phyloP scores from a whole-genome alignment of 2,329 filamentous ascomycete species.

The Cordyceps tenuipes region DNA sequence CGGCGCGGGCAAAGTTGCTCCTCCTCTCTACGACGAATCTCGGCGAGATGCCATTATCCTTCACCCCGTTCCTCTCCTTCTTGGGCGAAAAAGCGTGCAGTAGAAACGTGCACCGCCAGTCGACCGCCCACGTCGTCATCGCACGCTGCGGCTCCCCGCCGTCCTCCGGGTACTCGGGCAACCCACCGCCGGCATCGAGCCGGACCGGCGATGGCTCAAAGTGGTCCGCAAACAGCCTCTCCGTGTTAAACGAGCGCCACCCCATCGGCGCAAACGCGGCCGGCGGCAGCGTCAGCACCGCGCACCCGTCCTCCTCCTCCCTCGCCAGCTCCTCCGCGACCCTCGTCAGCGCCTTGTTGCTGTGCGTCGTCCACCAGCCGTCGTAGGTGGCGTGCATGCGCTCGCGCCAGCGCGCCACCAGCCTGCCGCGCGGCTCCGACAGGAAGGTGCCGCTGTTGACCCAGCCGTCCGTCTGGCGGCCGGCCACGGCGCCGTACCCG shows the following conservation, averaged over 20 bases:
- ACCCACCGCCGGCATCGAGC: background rate
- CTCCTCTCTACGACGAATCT: constrained; percentile 16
- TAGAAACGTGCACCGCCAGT: constrained; percentile 18
- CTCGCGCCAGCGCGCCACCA: constrained; percentile 17
- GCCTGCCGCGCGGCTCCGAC: constrained; percentile 13
- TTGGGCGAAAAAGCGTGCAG: constrained; percentile 17
- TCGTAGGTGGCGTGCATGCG: constrained; percentile 21
- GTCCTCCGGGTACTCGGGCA: constrained; percentile 10
- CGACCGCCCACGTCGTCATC: constrained; percentile 13
- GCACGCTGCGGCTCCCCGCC: background rate
- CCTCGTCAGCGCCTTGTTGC: constrained; percentile 19
- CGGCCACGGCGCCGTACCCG: constrained; percentile 13
- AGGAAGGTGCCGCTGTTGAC: constrained; percentile 20
- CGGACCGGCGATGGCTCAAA: constrained; percentile 6
- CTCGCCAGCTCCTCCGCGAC: constrained; percentile 38
- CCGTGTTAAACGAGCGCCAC: constrained; percentile 13
- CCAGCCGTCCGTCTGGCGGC: constrained; percentile 14
- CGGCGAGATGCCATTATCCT: constrained; percentile 14
- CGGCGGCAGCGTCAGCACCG: constrained; percentile 19
- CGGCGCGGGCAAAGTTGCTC: constrained; percentile 19
- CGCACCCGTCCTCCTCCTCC: constrained; percentile 11
- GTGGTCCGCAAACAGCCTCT: constrained; percentile 15
- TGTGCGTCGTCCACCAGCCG: constrained; percentile 22
- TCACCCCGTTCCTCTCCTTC: constrained; percentile 3
- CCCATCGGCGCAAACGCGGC: constrained; percentile 19